Evolutionary conservation across 2,329 filamentous ascomycete species (phyloP), one percentile per base, ranked within the genome.

Genomic region (Ascochyta rabiei): DNA sequence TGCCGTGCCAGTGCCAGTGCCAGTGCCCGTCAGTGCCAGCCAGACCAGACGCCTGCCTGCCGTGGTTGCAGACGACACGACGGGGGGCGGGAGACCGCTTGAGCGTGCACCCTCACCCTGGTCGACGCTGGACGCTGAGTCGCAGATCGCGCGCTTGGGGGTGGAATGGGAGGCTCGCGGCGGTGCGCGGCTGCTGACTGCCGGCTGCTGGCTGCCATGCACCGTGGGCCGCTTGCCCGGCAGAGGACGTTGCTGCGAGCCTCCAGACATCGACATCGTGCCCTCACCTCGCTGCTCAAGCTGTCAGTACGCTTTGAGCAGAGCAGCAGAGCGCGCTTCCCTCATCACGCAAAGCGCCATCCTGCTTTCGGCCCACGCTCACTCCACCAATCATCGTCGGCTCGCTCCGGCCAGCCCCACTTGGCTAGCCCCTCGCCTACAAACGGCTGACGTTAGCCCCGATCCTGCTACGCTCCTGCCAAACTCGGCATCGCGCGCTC

Each of bases 281-380:
- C 33, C 40, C 41, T 40, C 24, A 34, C 34, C 37, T 48, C 48
- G 48, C 48, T 26, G 42, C 46, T 45, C n/a, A 44, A 57, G 44
- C 54, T 57, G 54, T 57, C 54, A 57, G 54, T 57, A 52, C 48
- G 54, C 54, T 53, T 57, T 53, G 54, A 57, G 54, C 42, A 47
- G 42, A 43, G 42, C 55, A 58, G 55, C 55, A 51, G 55, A 50
- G 51, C 50, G 46, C 48, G 46, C 54, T 57, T 57, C 45, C 54
- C 54, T 53, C 54, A 45, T 57, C 54, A 53, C 44, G 39, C 44
- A 52, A 46, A 37, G 53, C 48, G 53, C 53, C 43, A 24, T 52
- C 45, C 48, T 56, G 43, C 39, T 39, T 48, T 28, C 38, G 45
- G 53, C 23, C 44, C 53, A 31, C 19, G 42, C 52, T 47, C 37